Evolutionary conservation across 257 asterid genomes (phyloP).

Genomic region (Nicotiana sylvestris): DNA sequence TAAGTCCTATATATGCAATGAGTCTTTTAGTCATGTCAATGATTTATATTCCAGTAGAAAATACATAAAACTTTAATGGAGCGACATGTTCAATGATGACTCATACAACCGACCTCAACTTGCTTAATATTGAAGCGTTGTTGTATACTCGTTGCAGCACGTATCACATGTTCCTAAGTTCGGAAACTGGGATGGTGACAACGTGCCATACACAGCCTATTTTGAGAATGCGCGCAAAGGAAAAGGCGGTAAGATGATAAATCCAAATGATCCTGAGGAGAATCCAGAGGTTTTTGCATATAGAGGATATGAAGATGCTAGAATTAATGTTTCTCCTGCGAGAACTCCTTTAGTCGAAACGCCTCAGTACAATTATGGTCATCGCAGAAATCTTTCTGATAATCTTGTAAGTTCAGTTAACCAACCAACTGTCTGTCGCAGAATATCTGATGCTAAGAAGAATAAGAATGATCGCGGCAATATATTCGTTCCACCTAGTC

Average conservation of each 20-base stretch:
- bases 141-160: neutral
- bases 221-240: constrained; percentile 72
- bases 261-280: constrained; percentile 80
- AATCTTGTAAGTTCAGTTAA: neutral
- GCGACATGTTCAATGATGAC: neutral
- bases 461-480: constrained; percentile 17
- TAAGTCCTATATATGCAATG: too few species aligned
- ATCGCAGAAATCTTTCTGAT: constrained; percentile 19
- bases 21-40: too few species aligned
- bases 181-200: constrained; percentile 75
- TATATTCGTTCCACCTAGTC: constrained; percentile 21
- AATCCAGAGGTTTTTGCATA: constrained; percentile 57
- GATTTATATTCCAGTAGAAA: too few species aligned
- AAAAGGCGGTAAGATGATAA: constrained; percentile 35
- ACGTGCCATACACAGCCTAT: constrained; percentile 64
- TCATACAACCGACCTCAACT: neutral
- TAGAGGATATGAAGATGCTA: constrained; percentile 9
- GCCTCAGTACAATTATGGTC: constrained; percentile 2
- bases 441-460: constrained; percentile 26
- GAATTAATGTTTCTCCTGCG: neutral
- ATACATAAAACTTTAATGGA: too few species aligned
- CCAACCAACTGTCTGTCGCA: constrained; percentile 19
- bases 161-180: constrained; percentile 64
- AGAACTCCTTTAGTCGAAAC: neutral
- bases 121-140: neutral